Base-by-base conservation (phyloP, 2,329 filamentous ascomycete genomes). In the Coniochaeta sp. region DNA sequence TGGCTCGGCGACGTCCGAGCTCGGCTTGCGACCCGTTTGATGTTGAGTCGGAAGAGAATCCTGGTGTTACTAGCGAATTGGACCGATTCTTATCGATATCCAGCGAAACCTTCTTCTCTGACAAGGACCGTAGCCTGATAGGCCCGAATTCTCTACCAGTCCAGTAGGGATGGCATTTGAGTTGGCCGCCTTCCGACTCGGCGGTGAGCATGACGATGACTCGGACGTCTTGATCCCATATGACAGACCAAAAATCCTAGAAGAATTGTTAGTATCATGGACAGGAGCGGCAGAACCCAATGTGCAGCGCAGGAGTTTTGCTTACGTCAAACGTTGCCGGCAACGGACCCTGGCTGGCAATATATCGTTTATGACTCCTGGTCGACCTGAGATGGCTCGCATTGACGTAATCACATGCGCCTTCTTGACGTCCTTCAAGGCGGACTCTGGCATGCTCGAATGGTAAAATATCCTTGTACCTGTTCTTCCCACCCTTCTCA, bases 81-180 rank as follows among this genome's bases (percentile, higher is more conserved):
- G 76, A 67, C 16, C 77, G 76, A 62, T 81, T 73, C 68, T 79
- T 80, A 68, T 82, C 77, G 59, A 89, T 85, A 64, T 96, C 89
- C 43, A 98, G 77, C 0, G 89, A 90, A 1, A 93, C 87, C 64
- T 88, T 89, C 73, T 89, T 91, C 71, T 98, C 92, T 0, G 91
- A 93, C 7, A 97, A 78, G 22, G 83, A 79, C 67, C 88, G 90
- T 22, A 98, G 79, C 66, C 85, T 85, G 52, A 97, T 81, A 1
- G 85, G 78, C 0, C 93, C 93, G 70, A 93, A 97, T 47, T 89
- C 86, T 63, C 84, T 86, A 16, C 83, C 83, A 50, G 87, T 85
- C 95, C 95, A 99, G 73, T 97, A 99, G 9, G 91, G 86, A 72
- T 99, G 93, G 64, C 93, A 96, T 73, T 98, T 99, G 52, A 96